Percentiles rank a stretch among this genome's conserved stretches.
These are phyloP conservation scores for Cnidoscolus chayamansa DNA, from an alignment of 441 rosid genomes.

Conservation along the genomic window DNA sequence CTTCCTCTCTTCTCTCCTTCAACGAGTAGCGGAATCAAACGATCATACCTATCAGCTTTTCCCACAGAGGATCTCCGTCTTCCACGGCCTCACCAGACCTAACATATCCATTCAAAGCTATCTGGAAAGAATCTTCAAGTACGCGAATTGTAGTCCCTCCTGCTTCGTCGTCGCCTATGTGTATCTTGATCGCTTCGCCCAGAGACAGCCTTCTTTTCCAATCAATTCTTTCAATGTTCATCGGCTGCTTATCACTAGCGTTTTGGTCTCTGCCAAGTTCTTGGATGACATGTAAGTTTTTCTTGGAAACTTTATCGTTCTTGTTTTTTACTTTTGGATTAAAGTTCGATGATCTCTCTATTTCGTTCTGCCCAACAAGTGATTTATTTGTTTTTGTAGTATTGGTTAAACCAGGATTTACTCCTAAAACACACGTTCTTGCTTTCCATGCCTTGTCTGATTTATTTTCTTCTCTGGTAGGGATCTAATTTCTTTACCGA, in stretches of 20 bases:
- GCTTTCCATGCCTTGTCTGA: neutral
- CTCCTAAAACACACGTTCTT: neutral
- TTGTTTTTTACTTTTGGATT: neutral
- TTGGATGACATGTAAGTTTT: conserved; percentile 84
- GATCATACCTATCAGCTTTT: conserved; percentile 36
- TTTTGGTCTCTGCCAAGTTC: conserved; percentile 83
- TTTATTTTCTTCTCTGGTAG: neutral
- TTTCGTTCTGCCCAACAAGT: neutral
- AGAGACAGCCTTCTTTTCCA: conserved; percentile 57
- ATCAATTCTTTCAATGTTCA: conserved; percentile 72
- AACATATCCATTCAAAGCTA: conserved; percentile 65
- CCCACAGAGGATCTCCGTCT: conserved; percentile 52
- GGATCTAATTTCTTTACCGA: neutral
- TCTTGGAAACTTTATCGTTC: neutral
- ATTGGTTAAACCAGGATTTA: neutral
- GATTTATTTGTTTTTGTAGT: neutral
- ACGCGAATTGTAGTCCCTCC: conserved; percentile 80
- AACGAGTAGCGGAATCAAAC: conserved; percentile 59
- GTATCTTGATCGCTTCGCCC: conserved; percentile 72
- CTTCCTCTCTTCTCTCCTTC: conserved; percentile 64
- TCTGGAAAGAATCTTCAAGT: conserved; percentile 77
- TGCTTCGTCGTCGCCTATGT: conserved; percentile 81
- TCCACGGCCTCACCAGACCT: conserved; percentile 65
- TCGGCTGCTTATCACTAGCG: conserved; percentile 75
- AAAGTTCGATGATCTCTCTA: neutral